Percentiles rank a stretch among this genome's conserved stretches.
These are phyloP conservation scores for Heterobasidion occidentale DNA, from an alignment of 1,284 basidiomycete species.

Conservation along the genomic window DNA sequence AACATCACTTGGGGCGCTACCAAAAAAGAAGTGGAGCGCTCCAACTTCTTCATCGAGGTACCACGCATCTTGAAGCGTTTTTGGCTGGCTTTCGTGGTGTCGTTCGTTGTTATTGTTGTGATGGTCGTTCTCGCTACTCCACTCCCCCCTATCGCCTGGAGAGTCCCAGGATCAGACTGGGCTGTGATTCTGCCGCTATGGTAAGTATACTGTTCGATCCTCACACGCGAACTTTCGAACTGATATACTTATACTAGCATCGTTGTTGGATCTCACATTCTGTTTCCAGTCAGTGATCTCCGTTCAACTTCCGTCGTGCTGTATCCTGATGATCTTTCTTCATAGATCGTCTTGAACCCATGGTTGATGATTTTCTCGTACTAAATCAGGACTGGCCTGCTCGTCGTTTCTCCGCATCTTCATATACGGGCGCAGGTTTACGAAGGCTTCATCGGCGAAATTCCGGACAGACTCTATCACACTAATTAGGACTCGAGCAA, in stretches of 20 bases:
- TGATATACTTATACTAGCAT: constrained; percentile 29
- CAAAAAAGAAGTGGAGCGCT: constrained; percentile 74
- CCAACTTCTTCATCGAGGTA: constrained; percentile 85
- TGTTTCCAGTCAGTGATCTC: constrained; percentile 52
- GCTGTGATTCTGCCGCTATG: constrained; percentile 63
- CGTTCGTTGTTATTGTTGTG: constrained; percentile 33
- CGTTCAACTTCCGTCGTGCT: constrained; percentile 2
- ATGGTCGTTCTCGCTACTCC: constrained; percentile 49
- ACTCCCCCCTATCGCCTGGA: constrained; percentile 54
- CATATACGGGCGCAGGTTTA: no score
- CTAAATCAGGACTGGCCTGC: constrained; percentile 16
- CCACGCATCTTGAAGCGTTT: constrained; percentile 75
- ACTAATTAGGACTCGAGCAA: no score
- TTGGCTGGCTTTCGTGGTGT: constrained; percentile 55
- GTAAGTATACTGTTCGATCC: constrained; percentile 27
- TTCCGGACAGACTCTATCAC: no score
- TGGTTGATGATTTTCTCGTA: constrained; percentile 69
- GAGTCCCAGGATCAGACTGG: constrained; percentile 52
- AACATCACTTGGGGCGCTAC: constrained; percentile 80
- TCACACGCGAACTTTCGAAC: neutral
- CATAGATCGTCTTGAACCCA: constrained; percentile 66
- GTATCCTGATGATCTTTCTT: neutral
- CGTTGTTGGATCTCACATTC: constrained; percentile 53
- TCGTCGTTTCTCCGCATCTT: no score
- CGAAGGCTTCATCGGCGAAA: no score